Conservation (phyloP, 768 basidiomycete genomes). For the Arthromyces matolae region DNA sequence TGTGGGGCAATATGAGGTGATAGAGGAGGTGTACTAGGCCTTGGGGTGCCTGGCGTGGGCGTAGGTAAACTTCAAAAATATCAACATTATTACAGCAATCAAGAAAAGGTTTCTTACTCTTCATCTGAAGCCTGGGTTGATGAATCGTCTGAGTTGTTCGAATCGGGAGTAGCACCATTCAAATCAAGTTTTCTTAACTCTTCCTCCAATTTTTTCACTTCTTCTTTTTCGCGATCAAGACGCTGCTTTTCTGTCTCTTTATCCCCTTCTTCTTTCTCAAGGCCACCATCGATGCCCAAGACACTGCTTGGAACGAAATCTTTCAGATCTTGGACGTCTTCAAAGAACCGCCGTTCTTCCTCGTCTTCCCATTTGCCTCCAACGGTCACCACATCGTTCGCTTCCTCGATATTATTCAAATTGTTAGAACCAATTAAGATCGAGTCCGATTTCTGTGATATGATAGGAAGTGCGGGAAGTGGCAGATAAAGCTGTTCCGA, state of each 20-base stretch:
- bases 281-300: slow-evolving; percentile 67
- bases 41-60: slow-evolving; percentile 68
- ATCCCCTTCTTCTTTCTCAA: slow-evolving; percentile 40
- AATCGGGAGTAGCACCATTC: too few relatives aligned
- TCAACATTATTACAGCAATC: slow-evolving; percentile 17
- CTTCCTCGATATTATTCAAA: slow-evolving; percentile 37
- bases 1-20: slow-evolving; percentile 77
- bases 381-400: slow-evolving; percentile 50
- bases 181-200: slow-evolving; percentile 64
- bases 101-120: slow-evolving; percentile 30
- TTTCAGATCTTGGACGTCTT: slow-evolving; percentile 86
- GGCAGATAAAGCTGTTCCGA: slow-evolving; percentile 87
- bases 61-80: slow-evolving; percentile 42
- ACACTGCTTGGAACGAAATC: slow-evolving; percentile 90
- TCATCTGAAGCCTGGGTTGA: slow-evolving; percentile 28
- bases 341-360: slow-evolving; percentile 91
- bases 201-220: slow-evolving; percentile 72
- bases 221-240: slow-evolving; percentile 59
- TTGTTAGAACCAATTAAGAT: slow-evolving; percentile 65
- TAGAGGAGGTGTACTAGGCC: slow-evolving; percentile 51
- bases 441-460: slow-evolving; percentile 76
- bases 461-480: slow-evolving; percentile 79
- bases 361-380: slow-evolving; percentile 98
- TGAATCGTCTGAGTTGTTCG: slow-evolving; percentile 8
- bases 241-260: slow-evolving; percentile 50